phyloP scores from a whole-genome alignment of 805 yeast species.

The Zygosaccharomyces pseudorouxii region DNA sequence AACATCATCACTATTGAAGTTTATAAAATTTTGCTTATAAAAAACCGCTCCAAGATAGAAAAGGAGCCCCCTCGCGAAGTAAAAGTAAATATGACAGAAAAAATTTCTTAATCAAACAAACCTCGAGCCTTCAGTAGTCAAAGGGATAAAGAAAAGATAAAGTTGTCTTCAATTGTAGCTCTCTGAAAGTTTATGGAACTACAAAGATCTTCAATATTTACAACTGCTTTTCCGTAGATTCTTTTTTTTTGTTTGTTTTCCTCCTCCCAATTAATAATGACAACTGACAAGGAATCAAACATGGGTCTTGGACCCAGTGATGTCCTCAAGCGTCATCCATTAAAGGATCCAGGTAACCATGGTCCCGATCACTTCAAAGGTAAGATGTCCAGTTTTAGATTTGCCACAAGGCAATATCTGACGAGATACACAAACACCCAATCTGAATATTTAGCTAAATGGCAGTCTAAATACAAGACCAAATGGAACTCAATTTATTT shows the following conservation, averaged over 20 bases:
- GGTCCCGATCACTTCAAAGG: constrained; percentile 60
- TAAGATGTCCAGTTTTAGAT: constrained; percentile 53
- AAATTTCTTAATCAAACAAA: background rate
- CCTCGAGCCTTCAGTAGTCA: background rate
- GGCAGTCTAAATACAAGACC: constrained; percentile 52
- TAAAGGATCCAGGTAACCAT: constrained; percentile 70
- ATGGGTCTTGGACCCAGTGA: constrained; percentile 17
- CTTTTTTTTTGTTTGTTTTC: background rate
- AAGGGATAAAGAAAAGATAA: background rate
- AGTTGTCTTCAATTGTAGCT: background rate
- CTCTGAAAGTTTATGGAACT: background rate
- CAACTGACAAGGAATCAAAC: background rate
- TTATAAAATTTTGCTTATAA: background rate
- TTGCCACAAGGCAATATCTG: constrained; percentile 46
- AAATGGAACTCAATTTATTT: constrained; percentile 65
- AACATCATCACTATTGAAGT: background rate
- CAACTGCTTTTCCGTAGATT: background rate
- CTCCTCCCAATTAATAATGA: background rate
- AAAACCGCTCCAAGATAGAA: background rate
- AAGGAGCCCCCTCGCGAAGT: background rate
- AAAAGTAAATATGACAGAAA: background rate
- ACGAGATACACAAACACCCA: constrained; percentile 60
- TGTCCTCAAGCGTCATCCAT: constrained; percentile 17
- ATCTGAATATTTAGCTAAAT: constrained; percentile 49
- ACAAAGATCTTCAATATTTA: background rate